Percentiles rank a stretch among this genome's conserved stretches.
These are phyloP conservation scores for Morella rubra DNA, from an alignment of 306 rosid species.

Conservation along the genomic window DNA sequence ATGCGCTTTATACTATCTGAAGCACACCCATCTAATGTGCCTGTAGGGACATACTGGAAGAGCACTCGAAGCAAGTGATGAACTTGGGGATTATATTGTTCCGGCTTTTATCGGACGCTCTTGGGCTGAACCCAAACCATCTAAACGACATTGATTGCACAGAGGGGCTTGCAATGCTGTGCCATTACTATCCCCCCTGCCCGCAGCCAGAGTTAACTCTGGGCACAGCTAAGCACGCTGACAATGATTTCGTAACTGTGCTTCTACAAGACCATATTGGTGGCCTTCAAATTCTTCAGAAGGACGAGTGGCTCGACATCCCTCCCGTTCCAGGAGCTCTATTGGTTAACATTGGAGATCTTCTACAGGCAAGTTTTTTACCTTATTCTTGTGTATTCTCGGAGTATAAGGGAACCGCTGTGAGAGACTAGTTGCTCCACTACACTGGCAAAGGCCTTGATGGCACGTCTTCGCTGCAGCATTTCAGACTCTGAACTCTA, in stretches of 20 bases:
- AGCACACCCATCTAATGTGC: too few relatives aligned
- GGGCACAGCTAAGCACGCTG: conserved; percentile 19
- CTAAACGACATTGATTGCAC: not conserved
- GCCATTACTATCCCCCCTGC: conserved; percentile 16
- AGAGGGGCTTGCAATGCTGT: not conserved
- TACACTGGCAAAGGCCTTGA: conserved; percentile 6
- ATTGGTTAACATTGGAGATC: not conserved
- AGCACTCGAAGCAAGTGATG: conserved; percentile 28
- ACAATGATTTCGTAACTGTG: conserved; percentile 20
- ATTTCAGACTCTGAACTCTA: conserved; percentile 24
- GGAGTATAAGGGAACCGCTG: conserved; percentile 20
- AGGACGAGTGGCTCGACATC: not conserved
- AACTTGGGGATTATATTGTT: conserved; percentile 6
- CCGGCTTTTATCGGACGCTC: conserved; percentile 7
- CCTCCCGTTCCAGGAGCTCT: not conserved
- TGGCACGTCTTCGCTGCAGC: conserved; percentile 21
- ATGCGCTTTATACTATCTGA: too few relatives aligned
- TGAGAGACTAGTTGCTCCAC: conserved; percentile 13
- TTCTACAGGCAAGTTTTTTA: conserved; percentile 1
- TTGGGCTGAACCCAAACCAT: conserved; percentile 5
- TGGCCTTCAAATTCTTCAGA: conserved; percentile 25
- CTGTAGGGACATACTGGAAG: conserved; percentile 3
- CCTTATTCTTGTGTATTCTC: too few relatives aligned
- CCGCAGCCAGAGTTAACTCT: conserved; percentile 5
- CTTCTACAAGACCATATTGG: conserved; percentile 36